A percentile compares a stretch with the other conserved stretches of the same genome.
Evolutionary conservation across 1,284 basidiomycete genomes (phyloP).

Genomic region (Ustilago cynodontis): DNA sequence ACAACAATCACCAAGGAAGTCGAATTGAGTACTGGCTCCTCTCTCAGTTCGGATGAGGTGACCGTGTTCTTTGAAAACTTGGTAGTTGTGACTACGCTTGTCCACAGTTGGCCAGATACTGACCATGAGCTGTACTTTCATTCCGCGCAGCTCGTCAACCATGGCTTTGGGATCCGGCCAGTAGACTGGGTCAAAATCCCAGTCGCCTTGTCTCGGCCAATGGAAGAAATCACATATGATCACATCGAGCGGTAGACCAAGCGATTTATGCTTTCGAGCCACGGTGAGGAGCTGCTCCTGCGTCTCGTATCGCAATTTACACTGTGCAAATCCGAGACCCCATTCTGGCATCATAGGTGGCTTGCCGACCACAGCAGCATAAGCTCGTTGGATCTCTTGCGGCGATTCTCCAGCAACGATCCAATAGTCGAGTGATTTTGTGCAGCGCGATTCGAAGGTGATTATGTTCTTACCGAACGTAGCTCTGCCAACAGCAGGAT

Average conservation of each 20-base stretch:
- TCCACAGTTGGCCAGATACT: conserved; percentile 42
- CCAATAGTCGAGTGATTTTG: conserved; percentile 36
- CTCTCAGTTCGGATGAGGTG: conserved; percentile 30
- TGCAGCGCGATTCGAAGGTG: conserved; percentile 32
- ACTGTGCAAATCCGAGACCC: conserved; percentile 33
- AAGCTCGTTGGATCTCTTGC: conserved; percentile 21
- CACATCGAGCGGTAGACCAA: conserved; percentile 28
- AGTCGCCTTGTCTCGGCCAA: conserved; percentile 36
- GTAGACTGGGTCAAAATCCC: conserved; percentile 30
- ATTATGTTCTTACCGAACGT: conserved; percentile 36
- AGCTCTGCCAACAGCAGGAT: conserved; percentile 32
- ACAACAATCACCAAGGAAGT: conserved; percentile 25
- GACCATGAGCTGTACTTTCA: conserved; percentile 36
- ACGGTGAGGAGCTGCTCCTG: conserved; percentile 33
- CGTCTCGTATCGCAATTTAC: conserved; percentile 38
- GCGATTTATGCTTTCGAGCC: conserved; percentile 27
- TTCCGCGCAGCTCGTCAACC: conserved; percentile 25
- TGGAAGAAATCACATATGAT: conserved; percentile 45
- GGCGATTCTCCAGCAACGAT: conserved; percentile 32
- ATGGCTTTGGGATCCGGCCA: conserved; percentile 40
- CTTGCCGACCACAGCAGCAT: conserved; percentile 19
- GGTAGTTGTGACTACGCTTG: conserved; percentile 26
- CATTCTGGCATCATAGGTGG: conserved; percentile 41
- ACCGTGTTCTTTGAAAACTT: conserved; percentile 21
- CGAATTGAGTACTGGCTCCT: conserved; percentile 14